Percentiles rank a stretch among this genome's conserved stretches.
These are phyloP conservation scores for Angomonas deanei DNA, from an alignment of 208 protist genomes.

Conservation along the genomic window DNA sequence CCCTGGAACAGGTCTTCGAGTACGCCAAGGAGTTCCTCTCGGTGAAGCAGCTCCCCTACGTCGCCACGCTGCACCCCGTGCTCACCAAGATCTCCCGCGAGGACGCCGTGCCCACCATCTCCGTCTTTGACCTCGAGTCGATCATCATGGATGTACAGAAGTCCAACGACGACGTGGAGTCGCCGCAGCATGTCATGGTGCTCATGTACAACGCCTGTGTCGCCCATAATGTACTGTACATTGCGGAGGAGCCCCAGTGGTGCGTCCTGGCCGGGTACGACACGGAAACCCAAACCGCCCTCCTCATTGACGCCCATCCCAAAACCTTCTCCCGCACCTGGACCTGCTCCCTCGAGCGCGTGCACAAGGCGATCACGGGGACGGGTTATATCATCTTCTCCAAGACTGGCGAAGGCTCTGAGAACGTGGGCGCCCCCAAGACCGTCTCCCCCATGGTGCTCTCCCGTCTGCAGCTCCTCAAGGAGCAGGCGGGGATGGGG, in stretches of 20 bases:
- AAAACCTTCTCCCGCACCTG: slow-evolving; percentile 83
- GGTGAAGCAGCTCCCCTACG: slow-evolving; percentile 32
- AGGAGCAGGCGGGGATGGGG: slow-evolving; percentile 38
- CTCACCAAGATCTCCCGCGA: slow-evolving; percentile 81
- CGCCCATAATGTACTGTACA: slow-evolving; percentile 84
- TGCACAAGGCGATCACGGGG: slow-evolving; percentile 86
- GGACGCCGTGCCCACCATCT: slow-evolving; percentile 85
- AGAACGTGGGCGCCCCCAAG: slow-evolving; percentile 47
- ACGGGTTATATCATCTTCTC: slow-evolving; percentile 85
- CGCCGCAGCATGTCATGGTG: slow-evolving; percentile 73
- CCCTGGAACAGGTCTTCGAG: slow-evolving; percentile 80
- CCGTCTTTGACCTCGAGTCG: slow-evolving; percentile 81
- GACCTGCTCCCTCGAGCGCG: slow-evolving; percentile 75
- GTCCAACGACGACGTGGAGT: slow-evolving; percentile 68
- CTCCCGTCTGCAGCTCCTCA: slow-evolving; percentile 49
- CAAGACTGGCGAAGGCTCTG: slow-evolving; percentile 11
- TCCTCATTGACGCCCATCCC: slow-evolving; percentile 80
- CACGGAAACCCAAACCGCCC: slow-evolving; percentile 72
- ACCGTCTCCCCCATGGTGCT: slow-evolving; percentile 56
- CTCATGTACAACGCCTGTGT: slow-evolving; percentile 88
- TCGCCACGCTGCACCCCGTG: slow-evolving; percentile 69
- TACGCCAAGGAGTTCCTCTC: slow-evolving; percentile 69
- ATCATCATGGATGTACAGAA: slow-evolving; percentile 74
- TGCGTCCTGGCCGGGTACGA: slow-evolving; percentile 85
- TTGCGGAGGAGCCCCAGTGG: slow-evolving; percentile 71